Evolutionary conservation across 1,284 basidiomycete species (phyloP), one percentile per base, ranked within the genome.

Genomic region (Phaffia rhodozyma): DNA sequence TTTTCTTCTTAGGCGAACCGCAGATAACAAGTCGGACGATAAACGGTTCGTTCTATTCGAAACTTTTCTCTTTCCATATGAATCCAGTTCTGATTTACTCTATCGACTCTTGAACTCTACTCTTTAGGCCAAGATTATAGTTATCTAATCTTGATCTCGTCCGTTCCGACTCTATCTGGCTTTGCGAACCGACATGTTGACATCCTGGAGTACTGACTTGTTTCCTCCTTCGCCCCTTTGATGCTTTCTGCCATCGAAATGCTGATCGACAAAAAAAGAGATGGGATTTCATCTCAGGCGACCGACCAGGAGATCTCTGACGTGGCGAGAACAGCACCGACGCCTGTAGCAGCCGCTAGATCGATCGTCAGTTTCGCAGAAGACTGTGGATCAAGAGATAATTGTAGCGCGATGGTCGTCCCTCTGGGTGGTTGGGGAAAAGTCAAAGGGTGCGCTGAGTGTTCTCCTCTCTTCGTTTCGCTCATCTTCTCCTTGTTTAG

Each of bases 301-400:
- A 91, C 90, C 0, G 92, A 98, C 73, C 89, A 91, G 69, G 94
- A 98, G 76, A 86, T 97, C 55, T 85, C 91, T 27, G 96, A 97
- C 74, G 83, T 97, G 54, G 89, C 86, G 16, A 81, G 91, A 55
- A 80, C 80, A 34, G 82, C 86, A 0, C 75, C 76, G 6, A 85
- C 86, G 68, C 92, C 94, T 0, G 84, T 84, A 67, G 77, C 79
- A 38, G 94, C 92, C 18, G 92, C 94, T 3, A 80, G 86, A 61
- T 81, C 81, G 25, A 91, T 98, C 58, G 78, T 97, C 21, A 78
- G 83, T 13, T 97, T 92, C 71, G 89, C 91, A 0, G 89, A 97
- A 74, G 89, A 93, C 70, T 77, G 97, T 58, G 92, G 86, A 54
- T 85, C 87, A 34, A 86, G 89, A 68, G 94, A 98, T 72, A 98